Base-by-base conservation (phyloP, 2,329 filamentous ascomycete genomes). In the Leptodontidium sp. region DNA sequence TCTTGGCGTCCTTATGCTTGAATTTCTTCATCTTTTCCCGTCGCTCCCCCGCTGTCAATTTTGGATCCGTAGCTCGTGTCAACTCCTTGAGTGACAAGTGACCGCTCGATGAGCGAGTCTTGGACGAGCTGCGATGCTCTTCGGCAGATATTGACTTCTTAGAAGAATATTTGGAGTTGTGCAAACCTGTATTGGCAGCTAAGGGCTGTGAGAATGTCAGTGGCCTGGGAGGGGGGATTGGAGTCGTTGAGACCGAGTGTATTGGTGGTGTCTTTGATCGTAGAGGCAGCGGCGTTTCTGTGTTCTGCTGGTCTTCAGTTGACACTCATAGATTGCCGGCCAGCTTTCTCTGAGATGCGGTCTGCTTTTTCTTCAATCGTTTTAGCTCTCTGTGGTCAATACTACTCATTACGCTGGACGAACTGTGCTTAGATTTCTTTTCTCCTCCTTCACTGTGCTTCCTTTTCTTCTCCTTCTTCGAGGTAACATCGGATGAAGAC, bases 351-450 rank as follows among this genome's bases (percentile, higher is more conserved):
- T 71, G 69, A 61, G 65, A 71, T 70, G 68, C 61, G 66, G 66
- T 67, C 69, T 74, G 67, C 50, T 70, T 73, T 74, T 69, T 75
- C 73, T 76, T 75, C 50, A 65, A 55, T 70, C 62, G 65, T 69
- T 74, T 75, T 72, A 75, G 74, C 68, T 71, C 53, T 67, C 53
- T 66, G 52, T 67, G 45, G 52, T 75, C 62, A 68, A 61, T 57
- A 49, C 24, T 66, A 64, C 45, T 66, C 43, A 43, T 61, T 61
- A 29, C 68, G 65, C 43, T 72, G 38, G 71, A 77, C 75, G 71
- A 76, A 77, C 75, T 76, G 69, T 69, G 68, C 65, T 73, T 75
- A 68, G 62, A 65, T 71, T 67, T 70, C 64, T 69, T 71, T 14
- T 72, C 71, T 58, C 64, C 71, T 32, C 57, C 58, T 38, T 73